phyloP scores from a whole-genome alignment of 192 early-diverging fungal genomes.

The Mortierella antarctica region DNA sequence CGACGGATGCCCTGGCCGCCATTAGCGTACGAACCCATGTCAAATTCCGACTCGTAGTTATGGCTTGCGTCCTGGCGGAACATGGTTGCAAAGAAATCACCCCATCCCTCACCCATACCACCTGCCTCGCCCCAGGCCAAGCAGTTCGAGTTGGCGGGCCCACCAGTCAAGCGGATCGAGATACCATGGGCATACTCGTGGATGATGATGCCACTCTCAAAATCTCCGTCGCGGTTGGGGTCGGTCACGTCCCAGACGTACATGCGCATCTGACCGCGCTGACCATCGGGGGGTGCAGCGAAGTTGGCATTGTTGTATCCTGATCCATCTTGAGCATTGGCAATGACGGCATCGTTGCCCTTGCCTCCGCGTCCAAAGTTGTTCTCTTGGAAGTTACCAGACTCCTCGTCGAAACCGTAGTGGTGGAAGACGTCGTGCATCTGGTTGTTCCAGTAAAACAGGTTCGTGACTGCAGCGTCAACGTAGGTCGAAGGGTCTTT shows the following conservation, averaged over 20 bases:
- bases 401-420: constrained; percentile 91
- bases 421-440: constrained; percentile 91
- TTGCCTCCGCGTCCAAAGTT: constrained; percentile 85
- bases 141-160: constrained; percentile 90
- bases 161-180: constrained; percentile 91
- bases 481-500: constrained; percentile 76
- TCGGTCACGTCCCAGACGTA: constrained; percentile 86
- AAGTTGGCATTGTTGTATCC: constrained; percentile 97
- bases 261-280: constrained; percentile 94
- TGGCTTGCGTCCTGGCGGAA: constrained; percentile 70
- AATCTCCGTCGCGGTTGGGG: constrained; percentile 85
- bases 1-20: constrained; percentile 91
- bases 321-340: constrained; percentile 91
- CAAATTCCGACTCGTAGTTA: constrained; percentile 70
- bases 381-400: constrained; percentile 95
- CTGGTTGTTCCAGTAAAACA: constrained; percentile 93
- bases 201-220: constrained; percentile 92
- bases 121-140: constrained; percentile 89
- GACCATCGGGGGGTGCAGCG: constrained; percentile 95
- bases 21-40: constrained; percentile 86
- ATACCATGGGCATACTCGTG: constrained; percentile 97
- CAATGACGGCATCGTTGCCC: constrained; percentile 88
- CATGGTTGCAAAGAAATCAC: constrained; percentile 90
- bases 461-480: constrained; percentile 84
- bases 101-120: constrained; percentile 97